Conservation (phyloP, 345 rosid species). For the Sonneratia alba region DNA sequence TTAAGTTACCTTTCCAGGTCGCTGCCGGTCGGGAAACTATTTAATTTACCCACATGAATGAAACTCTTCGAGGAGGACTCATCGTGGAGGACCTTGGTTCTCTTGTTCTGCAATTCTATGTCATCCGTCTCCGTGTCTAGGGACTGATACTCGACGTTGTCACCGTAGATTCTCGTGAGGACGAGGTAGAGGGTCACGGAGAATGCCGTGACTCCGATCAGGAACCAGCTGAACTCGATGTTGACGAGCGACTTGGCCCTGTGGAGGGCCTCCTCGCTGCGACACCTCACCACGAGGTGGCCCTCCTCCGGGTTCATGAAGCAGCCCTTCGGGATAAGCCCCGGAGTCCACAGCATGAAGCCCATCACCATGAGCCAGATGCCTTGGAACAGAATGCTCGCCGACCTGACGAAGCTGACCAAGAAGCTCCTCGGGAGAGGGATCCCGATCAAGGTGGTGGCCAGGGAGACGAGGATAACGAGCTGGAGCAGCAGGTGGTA, state of each 20-base stretch:
- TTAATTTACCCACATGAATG: slow-evolving; percentile 19
- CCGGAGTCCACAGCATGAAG: slow-evolving; percentile 66
- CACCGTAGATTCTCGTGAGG: slow-evolving; percentile 28
- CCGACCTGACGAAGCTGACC: slow-evolving; percentile 57
- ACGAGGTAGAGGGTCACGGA: slow-evolving; percentile 32
- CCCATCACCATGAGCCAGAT: slow-evolving; percentile 71
- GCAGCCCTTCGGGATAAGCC: slow-evolving; percentile 52
- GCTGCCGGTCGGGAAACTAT: neutral
- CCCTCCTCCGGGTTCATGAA: slow-evolving; percentile 55
- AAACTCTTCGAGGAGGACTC: slow-evolving; percentile 17
- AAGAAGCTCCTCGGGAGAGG: slow-evolving; percentile 53
- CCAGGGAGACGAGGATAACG: slow-evolving; percentile 37
- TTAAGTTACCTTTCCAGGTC: neutral
- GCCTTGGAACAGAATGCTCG: slow-evolving; percentile 63
- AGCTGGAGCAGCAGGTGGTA: slow-evolving; percentile 70
- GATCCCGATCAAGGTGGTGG: slow-evolving; percentile 58
- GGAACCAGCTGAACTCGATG: slow-evolving; percentile 54
- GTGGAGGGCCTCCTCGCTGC: slow-evolving; percentile 32
- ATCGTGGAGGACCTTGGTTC: neutral
- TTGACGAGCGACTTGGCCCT: slow-evolving; percentile 77
- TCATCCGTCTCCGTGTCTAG: slow-evolving; percentile 37
- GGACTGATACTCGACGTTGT: slow-evolving; percentile 28
- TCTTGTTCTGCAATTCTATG: slow-evolving; percentile 33
- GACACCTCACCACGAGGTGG: slow-evolving; percentile 57
- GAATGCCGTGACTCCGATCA: slow-evolving; percentile 33